A percentile compares a stretch with the other conserved stretches of the same genome.
These are phyloP conservation scores for Cairneyella variabilis DNA, from an alignment of 495 filamentous ascomycete genomes.

Conservation along the genomic window DNA sequence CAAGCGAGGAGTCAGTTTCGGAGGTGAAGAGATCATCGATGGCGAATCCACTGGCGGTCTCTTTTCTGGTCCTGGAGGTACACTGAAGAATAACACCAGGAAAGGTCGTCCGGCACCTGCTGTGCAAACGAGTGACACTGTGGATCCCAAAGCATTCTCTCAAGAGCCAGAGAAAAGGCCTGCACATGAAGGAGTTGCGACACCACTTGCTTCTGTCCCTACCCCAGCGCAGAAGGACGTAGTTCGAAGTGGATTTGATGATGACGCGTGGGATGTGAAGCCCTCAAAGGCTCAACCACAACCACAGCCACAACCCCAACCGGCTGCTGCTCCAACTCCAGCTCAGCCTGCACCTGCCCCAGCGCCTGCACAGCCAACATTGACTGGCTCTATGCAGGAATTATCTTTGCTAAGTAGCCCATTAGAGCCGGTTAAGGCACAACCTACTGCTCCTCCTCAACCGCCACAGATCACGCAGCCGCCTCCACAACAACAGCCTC, in stretches of 20 bases:
- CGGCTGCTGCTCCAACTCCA: slow-evolving; percentile 25
- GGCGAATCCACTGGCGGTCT: slow-evolving; percentile 62
- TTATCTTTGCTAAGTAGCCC: slow-evolving; percentile 73
- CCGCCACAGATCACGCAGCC: slow-evolving; percentile 37
- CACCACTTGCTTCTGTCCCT: slow-evolving; percentile 35
- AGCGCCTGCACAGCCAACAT: slow-evolving; percentile 37
- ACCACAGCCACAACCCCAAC: slow-evolving; percentile 30
- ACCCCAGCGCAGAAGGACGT: slow-evolving; percentile 43
- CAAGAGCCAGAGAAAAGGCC: slow-evolving; percentile 45
- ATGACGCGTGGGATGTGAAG: slow-evolving; percentile 97
- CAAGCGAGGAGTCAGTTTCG: slow-evolving; percentile 59
- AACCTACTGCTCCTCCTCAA: slow-evolving; percentile 43
- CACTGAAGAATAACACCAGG: slow-evolving; percentile 88
- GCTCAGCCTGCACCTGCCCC: slow-evolving; percentile 31
- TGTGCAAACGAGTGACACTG: slow-evolving; percentile 76
- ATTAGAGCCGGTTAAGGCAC: slow-evolving; percentile 66
- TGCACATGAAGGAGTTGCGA: slow-evolving; percentile 41
- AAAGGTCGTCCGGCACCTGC: slow-evolving; percentile 85
- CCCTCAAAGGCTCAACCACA: slow-evolving; percentile 61
- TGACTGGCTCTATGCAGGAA: slow-evolving; percentile 74
- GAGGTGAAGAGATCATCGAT: slow-evolving; percentile 49
- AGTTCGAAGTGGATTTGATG: slow-evolving; percentile 73
- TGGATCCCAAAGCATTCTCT: slow-evolving; percentile 83
- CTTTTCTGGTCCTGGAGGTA: slow-evolving; percentile 87
- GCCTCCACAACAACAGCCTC: slow-evolving; percentile 50